phyloP scores from a whole-genome alignment of 306 rosid species.

The Biancaea sappan region DNA sequence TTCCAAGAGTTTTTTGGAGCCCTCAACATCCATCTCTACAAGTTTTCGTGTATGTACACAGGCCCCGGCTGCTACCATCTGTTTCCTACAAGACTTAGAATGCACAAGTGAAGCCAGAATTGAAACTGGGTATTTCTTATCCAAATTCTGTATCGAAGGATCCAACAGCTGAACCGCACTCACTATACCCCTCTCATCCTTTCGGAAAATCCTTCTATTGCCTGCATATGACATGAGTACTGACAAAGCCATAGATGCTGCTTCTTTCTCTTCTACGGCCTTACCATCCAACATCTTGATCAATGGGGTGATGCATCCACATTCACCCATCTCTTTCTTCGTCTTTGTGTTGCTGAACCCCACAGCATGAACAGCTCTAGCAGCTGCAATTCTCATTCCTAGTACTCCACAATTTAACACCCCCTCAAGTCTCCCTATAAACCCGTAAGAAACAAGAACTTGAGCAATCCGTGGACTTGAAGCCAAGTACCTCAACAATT shows the following conservation, averaged over 20 bases:
- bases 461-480: constrained; percentile 47
- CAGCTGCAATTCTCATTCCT: constrained; percentile 57
- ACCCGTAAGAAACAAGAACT: constrained; percentile 50
- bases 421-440: constrained; percentile 43
- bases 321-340: constrained; percentile 60
- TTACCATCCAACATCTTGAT: constrained; percentile 72
- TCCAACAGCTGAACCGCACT: constrained; percentile 74
- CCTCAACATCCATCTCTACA: constrained; percentile 73
- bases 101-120: constrained; percentile 57
- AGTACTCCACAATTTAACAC: constrained; percentile 54
- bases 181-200: constrained; percentile 55
- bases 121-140: constrained; percentile 80
- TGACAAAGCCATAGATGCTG: constrained; percentile 62
- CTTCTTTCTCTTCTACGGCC: constrained; percentile 64
- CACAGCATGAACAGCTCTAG: constrained; percentile 56
- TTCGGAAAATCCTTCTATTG: constrained; percentile 51
- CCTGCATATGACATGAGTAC: constrained; percentile 33
- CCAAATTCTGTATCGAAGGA: constrained; percentile 67
- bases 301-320: constrained; percentile 59
- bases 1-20: constrained; percentile 81
- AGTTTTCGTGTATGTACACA: constrained; percentile 65
- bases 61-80: constrained; percentile 82
- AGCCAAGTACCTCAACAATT: constrained; percentile 56
- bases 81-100: constrained; percentile 73
- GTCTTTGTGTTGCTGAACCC: constrained; percentile 52